A percentile compares a stretch with the other conserved stretches of the same genome.
phyloP scores from a whole-genome alignment of 148 eudicot genomes.

The Suaeda aralocaspica region DNA sequence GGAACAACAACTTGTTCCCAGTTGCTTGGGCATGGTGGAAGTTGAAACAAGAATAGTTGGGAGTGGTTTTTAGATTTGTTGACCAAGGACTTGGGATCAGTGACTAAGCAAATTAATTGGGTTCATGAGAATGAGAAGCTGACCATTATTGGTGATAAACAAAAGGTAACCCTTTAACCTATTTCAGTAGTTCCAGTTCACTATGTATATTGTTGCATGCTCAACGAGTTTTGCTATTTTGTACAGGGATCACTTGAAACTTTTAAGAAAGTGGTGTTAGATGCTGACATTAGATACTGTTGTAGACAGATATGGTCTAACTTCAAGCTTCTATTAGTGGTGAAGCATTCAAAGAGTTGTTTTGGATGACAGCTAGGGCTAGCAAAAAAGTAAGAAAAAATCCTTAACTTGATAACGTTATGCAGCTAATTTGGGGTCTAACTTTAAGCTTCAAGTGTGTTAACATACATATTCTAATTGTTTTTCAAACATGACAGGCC shows the following conservation, averaged over 20 bases:
- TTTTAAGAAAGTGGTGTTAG: background rate
- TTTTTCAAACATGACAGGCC: too few species aligned
- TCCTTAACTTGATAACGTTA: too few species aligned
- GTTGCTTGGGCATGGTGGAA: background rate
- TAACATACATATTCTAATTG: too few species aligned
- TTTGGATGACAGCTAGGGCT: slow-evolving; percentile 1
- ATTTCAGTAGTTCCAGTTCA: background rate
- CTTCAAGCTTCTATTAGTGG: background rate
- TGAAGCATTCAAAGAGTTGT: background rate
- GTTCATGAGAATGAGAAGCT: background rate
- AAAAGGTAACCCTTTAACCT: background rate
- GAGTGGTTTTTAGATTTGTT: background rate
- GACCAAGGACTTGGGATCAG: background rate
- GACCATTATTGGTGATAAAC: slow-evolving; percentile 2
- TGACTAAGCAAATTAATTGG: background rate
- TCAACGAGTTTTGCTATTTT: background rate
- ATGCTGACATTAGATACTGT: background rate
- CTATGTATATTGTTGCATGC: background rate
- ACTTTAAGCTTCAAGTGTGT: too few species aligned
- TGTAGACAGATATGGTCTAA: background rate
- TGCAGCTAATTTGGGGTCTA: too few species aligned
- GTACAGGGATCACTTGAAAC: background rate
- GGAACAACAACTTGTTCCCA: slow-evolving; percentile 12
- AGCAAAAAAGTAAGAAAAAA: background rate
- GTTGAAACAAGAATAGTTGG: background rate